Evolutionary conservation across 805 yeast genomes (phyloP).

Genomic region (Maudiozyma bulderi): DNA sequence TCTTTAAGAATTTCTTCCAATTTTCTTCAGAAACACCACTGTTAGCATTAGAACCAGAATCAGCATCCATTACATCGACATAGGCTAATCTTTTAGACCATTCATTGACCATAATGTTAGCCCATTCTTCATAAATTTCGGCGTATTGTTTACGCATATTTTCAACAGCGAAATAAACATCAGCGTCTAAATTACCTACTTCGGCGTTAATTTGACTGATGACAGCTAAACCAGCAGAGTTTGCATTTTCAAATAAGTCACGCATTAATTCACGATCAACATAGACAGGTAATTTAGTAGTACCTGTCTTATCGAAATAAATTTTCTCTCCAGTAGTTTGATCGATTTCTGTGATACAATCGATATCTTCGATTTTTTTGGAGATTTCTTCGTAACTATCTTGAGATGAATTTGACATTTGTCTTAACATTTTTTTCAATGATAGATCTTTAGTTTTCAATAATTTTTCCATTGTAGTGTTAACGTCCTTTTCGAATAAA

Average conservation of each 20-base stretch:
- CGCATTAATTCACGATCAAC: slow-evolving; percentile 42
- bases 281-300: slow-evolving; percentile 29
- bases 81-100: slow-evolving; percentile 51
- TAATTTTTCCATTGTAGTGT: slow-evolving; percentile 21
- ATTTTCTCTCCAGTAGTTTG: slow-evolving; percentile 28
- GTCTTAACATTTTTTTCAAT: slow-evolving; percentile 30
- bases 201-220: slow-evolving; percentile 29
- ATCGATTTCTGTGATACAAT: slow-evolving; percentile 27
- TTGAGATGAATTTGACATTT: slow-evolving; percentile 23
- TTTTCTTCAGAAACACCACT: slow-evolving; percentile 36
- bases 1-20: slow-evolving; percentile 52
- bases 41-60: slow-evolving; percentile 17
- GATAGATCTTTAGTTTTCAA: slow-evolving; percentile 22
- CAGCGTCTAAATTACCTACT: slow-evolving; percentile 24
- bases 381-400: slow-evolving; percentile 22
- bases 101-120: slow-evolving; percentile 55
- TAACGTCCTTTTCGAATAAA: slow-evolving; percentile 33
- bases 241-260: slow-evolving; percentile 29
- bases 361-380: slow-evolving; percentile 31
- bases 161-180: slow-evolving; percentile 30
- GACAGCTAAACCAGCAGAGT: slow-evolving; percentile 4
- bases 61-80: slow-evolving; percentile 23
- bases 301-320: slow-evolving; percentile 29
- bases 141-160: slow-evolving; percentile 38
- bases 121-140: slow-evolving; percentile 66